These are phyloP conservation scores for Stagonosporopsis chrysanthemi DNA, from an alignment of 2,329 filamentous ascomycete species.

Conservation along the genomic window DNA sequence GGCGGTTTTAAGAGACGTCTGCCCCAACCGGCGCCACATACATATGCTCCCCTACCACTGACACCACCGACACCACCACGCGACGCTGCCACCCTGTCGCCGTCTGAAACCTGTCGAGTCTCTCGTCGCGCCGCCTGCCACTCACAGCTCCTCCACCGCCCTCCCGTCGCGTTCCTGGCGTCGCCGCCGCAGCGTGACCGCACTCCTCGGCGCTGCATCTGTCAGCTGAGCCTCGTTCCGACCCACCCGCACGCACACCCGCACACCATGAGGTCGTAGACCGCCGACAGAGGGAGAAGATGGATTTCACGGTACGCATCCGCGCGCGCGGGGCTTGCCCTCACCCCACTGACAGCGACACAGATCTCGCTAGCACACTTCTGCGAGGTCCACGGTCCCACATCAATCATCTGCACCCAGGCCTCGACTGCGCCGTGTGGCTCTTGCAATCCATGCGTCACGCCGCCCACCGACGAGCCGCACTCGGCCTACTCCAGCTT, in stretches of 20 bases:
- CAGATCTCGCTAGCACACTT: conserved; percentile 69
- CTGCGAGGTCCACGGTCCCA: conserved; percentile 68
- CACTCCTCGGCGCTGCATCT: conserved; percentile 30
- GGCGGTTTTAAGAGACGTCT: conserved; percentile 15
- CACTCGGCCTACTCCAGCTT: conserved; percentile 44
- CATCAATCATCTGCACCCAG: conserved; percentile 68
- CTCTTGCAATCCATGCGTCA: conserved; percentile 59
- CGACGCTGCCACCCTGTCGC: conserved; percentile 29
- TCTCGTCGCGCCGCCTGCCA: conserved; percentile 25
- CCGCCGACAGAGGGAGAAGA: conserved; percentile 37
- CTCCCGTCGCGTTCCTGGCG: not conserved
- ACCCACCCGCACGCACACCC: conserved; percentile 34
- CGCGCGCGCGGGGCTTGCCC: not conserved
- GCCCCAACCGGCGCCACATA: conserved; percentile 18
- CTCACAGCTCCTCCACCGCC: conserved; percentile 15
- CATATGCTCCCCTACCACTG: conserved; percentile 7
- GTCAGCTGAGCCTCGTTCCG: conserved; percentile 46
- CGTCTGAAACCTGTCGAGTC: conserved; percentile 32
- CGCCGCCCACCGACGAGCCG: conserved; percentile 50
- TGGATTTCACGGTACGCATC: conserved; percentile 51
- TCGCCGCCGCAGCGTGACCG: not conserved
- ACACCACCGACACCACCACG: conserved; percentile 19
- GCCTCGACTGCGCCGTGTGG: conserved; percentile 62
- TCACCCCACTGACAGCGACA: conserved; percentile 26
- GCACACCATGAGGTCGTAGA: conserved; percentile 45